Evolutionary conservation across 1,284 basidiomycete species (phyloP).

Genomic region (Gymnopus androsaceus): DNA sequence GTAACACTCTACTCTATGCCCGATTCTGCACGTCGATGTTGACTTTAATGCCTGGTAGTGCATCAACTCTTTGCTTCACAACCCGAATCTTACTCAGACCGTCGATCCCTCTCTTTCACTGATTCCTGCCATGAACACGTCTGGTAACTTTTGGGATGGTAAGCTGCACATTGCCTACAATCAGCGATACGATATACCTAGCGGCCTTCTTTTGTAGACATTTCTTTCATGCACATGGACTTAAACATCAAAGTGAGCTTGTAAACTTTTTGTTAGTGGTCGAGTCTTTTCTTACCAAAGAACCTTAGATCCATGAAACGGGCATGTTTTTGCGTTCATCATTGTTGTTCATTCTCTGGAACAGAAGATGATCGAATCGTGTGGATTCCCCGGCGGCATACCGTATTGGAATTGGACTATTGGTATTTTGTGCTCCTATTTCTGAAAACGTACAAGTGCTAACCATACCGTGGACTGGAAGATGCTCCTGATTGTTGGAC

Average conservation of each 20-base stretch:
- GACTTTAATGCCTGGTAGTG: conserved; percentile 28
- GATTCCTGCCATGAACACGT: conserved; percentile 32
- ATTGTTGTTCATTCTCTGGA: conserved; percentile 36
- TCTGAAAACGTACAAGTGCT: neutral
- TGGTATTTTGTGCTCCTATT: conserved; percentile 24
- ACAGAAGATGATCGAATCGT: conserved; percentile 31
- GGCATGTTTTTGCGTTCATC: conserved; percentile 41
- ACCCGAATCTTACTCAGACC: conserved; percentile 25
- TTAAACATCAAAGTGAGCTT: conserved; percentile 27
- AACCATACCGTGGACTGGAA: conserved; percentile 12
- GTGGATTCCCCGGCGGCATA: conserved; percentile 33
- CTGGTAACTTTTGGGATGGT: conserved; percentile 37
- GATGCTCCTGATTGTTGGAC: conserved; percentile 35
- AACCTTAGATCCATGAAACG: conserved; percentile 35
- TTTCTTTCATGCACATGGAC: conserved; percentile 41
- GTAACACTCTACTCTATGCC: too few species aligned
- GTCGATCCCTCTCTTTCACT: conserved; percentile 24
- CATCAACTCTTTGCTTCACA: conserved; percentile 31
- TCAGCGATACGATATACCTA: too few species aligned
- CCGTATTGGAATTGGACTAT: conserved; percentile 45
- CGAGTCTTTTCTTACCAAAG: neutral
- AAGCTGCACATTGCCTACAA: neutral
- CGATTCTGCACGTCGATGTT: neutral
- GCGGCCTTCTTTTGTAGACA: conserved; percentile 23
- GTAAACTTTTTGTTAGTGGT: neutral